Percentiles rank a stretch among this genome's conserved stretches.
phyloP scores from a whole-genome alignment of 352 stramenopile genomes.

The Globisporangium apiculatum region DNA sequence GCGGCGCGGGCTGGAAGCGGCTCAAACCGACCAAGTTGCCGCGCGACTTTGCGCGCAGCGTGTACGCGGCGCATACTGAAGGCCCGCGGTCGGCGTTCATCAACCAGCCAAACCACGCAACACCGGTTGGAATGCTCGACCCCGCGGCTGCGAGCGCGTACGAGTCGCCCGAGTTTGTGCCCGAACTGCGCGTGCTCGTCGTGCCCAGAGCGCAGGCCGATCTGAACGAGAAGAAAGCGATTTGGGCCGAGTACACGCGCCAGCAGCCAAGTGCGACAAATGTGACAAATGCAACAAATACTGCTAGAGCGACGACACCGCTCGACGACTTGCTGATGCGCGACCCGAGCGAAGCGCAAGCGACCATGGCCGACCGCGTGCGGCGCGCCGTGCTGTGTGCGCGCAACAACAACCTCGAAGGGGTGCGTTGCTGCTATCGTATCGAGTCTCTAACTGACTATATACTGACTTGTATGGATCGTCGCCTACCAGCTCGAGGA shows the following conservation, averaged over 20 bases:
- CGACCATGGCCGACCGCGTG: conserved; percentile 39
- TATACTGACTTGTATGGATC: too few species aligned
- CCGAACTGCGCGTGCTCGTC: conserved; percentile 48
- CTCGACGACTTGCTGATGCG: conserved; percentile 45
- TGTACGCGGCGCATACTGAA: conserved; percentile 50
- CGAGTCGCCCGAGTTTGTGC: conserved; percentile 51
- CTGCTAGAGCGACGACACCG: conserved; percentile 13
- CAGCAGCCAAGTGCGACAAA: neutral
- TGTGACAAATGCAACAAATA: too few species aligned
- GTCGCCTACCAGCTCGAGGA: conserved; percentile 43
- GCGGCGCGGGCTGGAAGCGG: conserved; percentile 68
- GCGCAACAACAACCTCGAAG: conserved; percentile 77
- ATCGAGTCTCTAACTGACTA: too few species aligned
- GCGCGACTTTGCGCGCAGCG: conserved; percentile 47
- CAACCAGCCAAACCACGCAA: conserved; percentile 57
- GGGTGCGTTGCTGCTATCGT: conserved; percentile 1
- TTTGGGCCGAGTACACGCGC: conserved; percentile 32
- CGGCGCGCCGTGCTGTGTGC: conserved; percentile 52
- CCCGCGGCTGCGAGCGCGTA: conserved; percentile 49
- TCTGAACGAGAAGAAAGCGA: conserved; percentile 51
- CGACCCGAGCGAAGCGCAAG: conserved; percentile 22
- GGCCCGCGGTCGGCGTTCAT: conserved; percentile 52
- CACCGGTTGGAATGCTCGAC: conserved; percentile 64
- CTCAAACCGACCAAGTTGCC: conserved; percentile 51
- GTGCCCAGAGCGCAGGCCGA: conserved; percentile 45